phyloP scores from a whole-genome alignment of 2,329 filamentous ascomycete species.

The Pseudopithomyces chartarum region DNA sequence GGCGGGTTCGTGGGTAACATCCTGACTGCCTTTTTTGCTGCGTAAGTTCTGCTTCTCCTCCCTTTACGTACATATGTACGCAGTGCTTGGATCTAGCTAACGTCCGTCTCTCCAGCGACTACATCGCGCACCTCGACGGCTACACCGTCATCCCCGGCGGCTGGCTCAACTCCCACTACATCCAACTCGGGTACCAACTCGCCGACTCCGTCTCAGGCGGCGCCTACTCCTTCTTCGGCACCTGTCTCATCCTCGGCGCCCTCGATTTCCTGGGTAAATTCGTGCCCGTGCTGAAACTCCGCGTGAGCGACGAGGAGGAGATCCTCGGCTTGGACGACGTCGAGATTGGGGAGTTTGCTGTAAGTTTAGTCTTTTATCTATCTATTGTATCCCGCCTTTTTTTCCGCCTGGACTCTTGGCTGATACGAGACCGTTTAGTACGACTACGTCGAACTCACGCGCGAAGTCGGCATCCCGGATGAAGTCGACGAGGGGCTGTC shows the following conservation, averaged over 20 bases:
- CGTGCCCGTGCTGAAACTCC: conserved; percentile 75
- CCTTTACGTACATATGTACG: too few species aligned
- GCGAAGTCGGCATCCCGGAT: conserved; percentile 63
- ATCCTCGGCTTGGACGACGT: conserved; percentile 85
- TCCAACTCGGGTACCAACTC: conserved; percentile 82
- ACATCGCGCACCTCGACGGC: conserved; percentile 82
- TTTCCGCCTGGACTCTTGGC: too few species aligned
- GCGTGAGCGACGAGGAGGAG: conserved; percentile 77
- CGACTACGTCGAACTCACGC: conserved; percentile 84
- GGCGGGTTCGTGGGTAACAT: conserved; percentile 64
- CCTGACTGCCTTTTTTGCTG: conserved; percentile 75
- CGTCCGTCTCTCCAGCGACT: conserved; percentile 60
- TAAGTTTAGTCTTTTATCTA: too few species aligned
- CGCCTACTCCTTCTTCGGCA: conserved; percentile 77
- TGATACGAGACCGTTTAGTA: conserved; percentile 56
- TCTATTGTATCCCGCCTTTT: too few species aligned
- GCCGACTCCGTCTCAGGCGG: conserved; percentile 79
- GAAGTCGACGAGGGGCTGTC: conserved; percentile 46
- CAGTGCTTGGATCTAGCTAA: not conserved
- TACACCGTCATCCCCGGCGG: conserved; percentile 70
- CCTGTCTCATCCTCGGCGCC: conserved; percentile 70
- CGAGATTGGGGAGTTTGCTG: conserved; percentile 91
- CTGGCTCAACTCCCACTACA: conserved; percentile 83
- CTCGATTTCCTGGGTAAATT: conserved; percentile 74
- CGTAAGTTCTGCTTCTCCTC: conserved; percentile 50